Evolutionary conservation across 805 yeast species (phyloP), one percentile per base, ranked within the genome.

Genomic region (Yarrowia phangngaensis): DNA sequence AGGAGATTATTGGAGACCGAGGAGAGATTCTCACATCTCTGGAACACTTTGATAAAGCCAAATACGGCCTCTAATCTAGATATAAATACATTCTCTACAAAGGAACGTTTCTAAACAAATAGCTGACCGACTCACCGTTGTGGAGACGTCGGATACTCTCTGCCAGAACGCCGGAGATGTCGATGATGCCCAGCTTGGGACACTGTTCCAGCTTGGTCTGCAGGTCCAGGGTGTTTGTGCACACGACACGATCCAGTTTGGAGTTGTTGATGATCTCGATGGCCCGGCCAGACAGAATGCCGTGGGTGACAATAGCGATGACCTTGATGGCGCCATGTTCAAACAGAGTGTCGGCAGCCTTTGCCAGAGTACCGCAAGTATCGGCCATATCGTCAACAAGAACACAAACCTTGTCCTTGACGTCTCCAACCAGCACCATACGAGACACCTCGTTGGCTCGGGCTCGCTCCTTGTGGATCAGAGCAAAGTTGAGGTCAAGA

Each of bases 341-440:
- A 57, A 88, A 68, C 52, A 92, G 70, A 5, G 90, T 79, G 52
- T 90, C 95, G 11, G 95, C 92, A 2, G 97, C 97, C 68, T 90
- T 92, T 55, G 86, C 94, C 56, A 92, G 71, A 2, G 98, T 92
- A 31, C 98, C 98, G 68, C 97, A 92, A 3, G 98, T 92, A 64
- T 92, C 98, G 28, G 97, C 97, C 95, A 92, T 92, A 64, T 92
- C 98, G 66, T 92, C 98, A 20, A 92, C 86, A 56, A 92, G 70
- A 23, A 92, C 74, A 68, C 97, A 90, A 4, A 82, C 77, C 65
- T 88, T 88, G 54, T 81, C 79, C 2, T 78, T 70, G 29, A 92
- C 98, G 66, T 90, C 97, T 55, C 98, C 98, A 30, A 92, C 98
- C 29, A 92, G 73, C 26, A 92, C 95, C 98, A 92, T 92, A 56